Base-by-base conservation (phyloP, 2,329 filamentous ascomycete species). In the Xylariales sp. region DNA sequence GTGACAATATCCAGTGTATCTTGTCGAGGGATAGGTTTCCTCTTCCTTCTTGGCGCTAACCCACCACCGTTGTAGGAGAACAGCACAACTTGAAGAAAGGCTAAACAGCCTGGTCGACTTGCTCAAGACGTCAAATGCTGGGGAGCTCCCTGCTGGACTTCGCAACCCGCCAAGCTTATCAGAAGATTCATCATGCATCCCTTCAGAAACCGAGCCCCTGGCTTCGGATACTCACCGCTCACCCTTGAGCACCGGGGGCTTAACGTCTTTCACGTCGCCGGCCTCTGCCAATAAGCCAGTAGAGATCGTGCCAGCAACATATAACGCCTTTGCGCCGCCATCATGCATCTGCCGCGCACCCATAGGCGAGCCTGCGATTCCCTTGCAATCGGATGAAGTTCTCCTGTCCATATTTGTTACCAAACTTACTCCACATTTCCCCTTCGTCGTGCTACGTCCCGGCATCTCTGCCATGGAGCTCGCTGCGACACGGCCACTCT, bases 91-190 rank as follows among this genome's bases (percentile, higher is more conserved):
- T 12, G 70, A 74, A 41, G 64, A 72, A 39, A 62, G 66, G 6
- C 52, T 74, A 6, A 70, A 74, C 42, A 69, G 67, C 14, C 58
- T 75, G 2, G 65, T 74, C 16, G 67, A 68, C 35, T 56, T 72
- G 0, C 57, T 75, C 3, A 65, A 66, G 23, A 65, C 68, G 2
- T 61, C 62, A 3, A 53, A 48, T 32, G 42, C 38, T 13, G 38
- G 38, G 1, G 32, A 36, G 27, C 18, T 40, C 11, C 38, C 25
- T 19, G 38, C 33, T 15, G 27, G 33, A 23, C 17, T 44, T 19
- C 39, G 38, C n/a, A 37, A 41, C 12, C 29, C 36, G 16, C 32
- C 44, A 17, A 47, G 41, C 25, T 14, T 31, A 12, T 38, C 39
- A 21, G 33, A 40, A 8, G 33, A 43, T 20, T 16, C 41, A 29